Evolutionary conservation across 306 rosid species (phyloP), one percentile per base, ranked within the genome.

Genomic region (Myrica gale): DNA sequence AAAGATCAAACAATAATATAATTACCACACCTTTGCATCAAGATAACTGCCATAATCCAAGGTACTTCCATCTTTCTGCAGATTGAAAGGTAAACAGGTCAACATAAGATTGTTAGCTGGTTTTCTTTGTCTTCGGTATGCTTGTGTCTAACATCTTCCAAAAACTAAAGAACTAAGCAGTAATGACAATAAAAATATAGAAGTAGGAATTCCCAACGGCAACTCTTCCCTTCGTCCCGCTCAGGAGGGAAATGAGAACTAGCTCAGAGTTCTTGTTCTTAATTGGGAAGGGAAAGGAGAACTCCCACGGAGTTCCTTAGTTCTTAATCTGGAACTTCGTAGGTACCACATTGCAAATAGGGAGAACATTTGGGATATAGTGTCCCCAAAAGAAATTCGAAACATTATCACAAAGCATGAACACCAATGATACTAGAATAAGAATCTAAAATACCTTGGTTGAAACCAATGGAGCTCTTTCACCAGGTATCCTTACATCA

Each of bases 381-480:
- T 26, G 32, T 26, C 32, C 32, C 32, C 32, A 26, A 26, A 26
- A 26, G 26, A 26, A 60, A 21, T 21, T 8, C 23, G 41, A 21
- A 77, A 47, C 50, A 44, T 55, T 57, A 57, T 2, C 26, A 46
- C 6, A 20, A 68, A 26, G 17, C 43, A 15, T 10, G 42, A 19
- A 20, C 23, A 26, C 32, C 32, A 26, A 26, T 26, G 32, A 26
- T 26, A 26, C 32, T 26, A 26, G 32, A 26, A 26, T 26, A 26
- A 26, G 32, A 26, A 26, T 26, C 1, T 26, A 26, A 26, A 26
- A 70, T 93, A 88, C 97, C 88, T 94, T 92, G 74, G 95, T 92
- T 82, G 98, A 90, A 86, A 92, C 98, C 84, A 95, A 79, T 10
- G 97, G 98, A 77, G 98, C 98, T 85, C 97, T 82, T 80, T 90